A percentile compares a stretch with the other conserved stretches of the same genome.
Evolutionary conservation across 2,329 filamentous ascomycete species (phyloP).

Genomic region (Claviceps sp.): DNA sequence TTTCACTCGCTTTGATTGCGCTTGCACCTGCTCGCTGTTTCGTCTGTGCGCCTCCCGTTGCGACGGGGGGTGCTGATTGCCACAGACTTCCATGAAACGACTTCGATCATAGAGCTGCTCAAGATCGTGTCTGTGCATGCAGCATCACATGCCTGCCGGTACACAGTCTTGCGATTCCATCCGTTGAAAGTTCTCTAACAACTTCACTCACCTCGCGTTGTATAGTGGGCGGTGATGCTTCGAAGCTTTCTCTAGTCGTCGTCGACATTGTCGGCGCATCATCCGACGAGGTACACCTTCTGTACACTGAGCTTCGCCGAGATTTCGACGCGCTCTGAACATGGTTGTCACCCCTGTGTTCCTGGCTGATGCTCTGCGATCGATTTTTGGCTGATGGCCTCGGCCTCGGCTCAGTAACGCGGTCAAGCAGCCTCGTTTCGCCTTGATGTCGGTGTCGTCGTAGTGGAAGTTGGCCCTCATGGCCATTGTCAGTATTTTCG

Average conservation of each 20-base stretch:
- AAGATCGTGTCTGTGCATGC: background rate
- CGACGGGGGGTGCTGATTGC: background rate
- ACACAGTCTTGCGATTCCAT: background rate
- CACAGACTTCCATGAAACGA: background rate
- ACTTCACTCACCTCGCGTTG: constrained; percentile 40
- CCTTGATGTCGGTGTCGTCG: background rate
- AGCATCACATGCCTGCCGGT: background rate
- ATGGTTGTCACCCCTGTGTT: constrained; percentile 11
- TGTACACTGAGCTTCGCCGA: constrained; percentile 14
- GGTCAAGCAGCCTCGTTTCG: background rate
- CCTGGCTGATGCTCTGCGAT: constrained; percentile 10
- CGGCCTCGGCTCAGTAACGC: background rate
- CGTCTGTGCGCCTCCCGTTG: background rate
- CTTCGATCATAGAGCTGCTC: background rate
- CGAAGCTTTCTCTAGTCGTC: constrained; percentile 28
- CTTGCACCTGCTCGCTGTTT: background rate
- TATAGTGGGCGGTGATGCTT: constrained; percentile 39
- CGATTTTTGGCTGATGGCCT: constrained; percentile 7
- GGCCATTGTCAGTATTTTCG: background rate
- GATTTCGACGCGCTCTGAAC: constrained; percentile 10
- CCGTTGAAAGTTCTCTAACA: background rate
- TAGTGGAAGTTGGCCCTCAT: background rate
- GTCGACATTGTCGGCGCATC: constrained; percentile 17
- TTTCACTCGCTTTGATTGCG: background rate
- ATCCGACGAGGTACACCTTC: constrained; percentile 8